Percentiles rank a stretch among this genome's conserved stretches.
phyloP scores from a whole-genome alignment of 108 stramenopile genomes.

The Parmales sp. region DNA sequence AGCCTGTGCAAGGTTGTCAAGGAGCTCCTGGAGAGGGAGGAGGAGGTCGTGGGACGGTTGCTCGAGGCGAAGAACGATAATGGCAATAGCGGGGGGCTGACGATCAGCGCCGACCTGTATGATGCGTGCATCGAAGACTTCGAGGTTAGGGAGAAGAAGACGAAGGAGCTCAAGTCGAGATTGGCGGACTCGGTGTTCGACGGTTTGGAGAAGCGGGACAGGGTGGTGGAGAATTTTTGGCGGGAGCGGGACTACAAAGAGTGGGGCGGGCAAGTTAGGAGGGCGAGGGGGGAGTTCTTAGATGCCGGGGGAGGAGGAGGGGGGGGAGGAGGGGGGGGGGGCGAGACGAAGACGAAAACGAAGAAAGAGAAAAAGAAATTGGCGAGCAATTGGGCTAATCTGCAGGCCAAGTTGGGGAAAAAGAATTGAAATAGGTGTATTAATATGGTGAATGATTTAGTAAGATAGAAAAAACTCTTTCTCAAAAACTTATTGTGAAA shows the following conservation, averaged over 20 bases:
- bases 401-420: too few species aligned
- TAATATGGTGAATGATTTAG: too few species aligned
- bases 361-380: not conserved
- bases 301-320: slow-evolving; percentile 13
- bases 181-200: slow-evolving; percentile 24
- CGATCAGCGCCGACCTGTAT: slow-evolving; percentile 31
- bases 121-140: slow-evolving; percentile 39
- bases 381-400: too few species aligned
- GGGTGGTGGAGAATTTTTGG: slow-evolving; percentile 9
- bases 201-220: slow-evolving; percentile 19
- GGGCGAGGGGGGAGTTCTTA: not conserved
- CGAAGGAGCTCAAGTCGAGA: slow-evolving; percentile 22
- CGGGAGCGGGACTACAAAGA: not conserved
- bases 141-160: slow-evolving; percentile 20
- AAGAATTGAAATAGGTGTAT: too few species aligned
- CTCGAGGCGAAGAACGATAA: not conserved
- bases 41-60: slow-evolving; percentile 8
- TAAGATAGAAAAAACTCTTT: too few species aligned
- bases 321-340: slow-evolving; percentile 11
- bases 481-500: too few species aligned
- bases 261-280: not conserved
- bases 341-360: slow-evolving; percentile 10
- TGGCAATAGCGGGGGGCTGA: not conserved
- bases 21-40: not conserved
- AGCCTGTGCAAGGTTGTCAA: not conserved